Percentiles rank a stretch among this genome's conserved stretches.
Evolutionary conservation across 2,329 filamentous ascomycete genomes (phyloP).

Genomic region (Penicillium nordicum): DNA sequence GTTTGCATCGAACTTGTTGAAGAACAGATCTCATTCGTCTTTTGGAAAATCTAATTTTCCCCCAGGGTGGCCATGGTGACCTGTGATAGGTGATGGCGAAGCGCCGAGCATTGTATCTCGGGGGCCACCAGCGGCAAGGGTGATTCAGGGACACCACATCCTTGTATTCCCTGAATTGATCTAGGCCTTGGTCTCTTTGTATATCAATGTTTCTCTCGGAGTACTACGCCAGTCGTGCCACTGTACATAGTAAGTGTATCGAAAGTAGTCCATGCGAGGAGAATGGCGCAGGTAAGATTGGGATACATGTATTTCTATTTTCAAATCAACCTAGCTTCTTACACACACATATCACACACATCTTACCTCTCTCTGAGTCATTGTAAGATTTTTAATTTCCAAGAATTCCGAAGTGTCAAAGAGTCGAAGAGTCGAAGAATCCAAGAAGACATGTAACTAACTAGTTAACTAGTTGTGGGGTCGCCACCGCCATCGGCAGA

Average conservation of each 20-base stretch:
- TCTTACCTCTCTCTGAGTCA: no score
- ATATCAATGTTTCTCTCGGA: background rate
- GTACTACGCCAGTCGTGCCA: background rate
- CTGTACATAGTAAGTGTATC: background rate
- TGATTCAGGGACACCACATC: background rate
- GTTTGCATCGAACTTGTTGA: background rate
- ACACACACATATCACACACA: background rate
- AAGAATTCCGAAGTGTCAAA: background rate
- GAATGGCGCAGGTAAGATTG: background rate
- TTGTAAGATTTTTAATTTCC: background rate
- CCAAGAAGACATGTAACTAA: background rate
- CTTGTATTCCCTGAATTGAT: background rate
- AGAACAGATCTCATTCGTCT: conserved; percentile 4
- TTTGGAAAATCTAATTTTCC: background rate
- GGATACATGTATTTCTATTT: background rate
- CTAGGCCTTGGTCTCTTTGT: background rate
- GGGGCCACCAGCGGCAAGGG: conserved; percentile 10
- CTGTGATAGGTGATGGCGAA: conserved; percentile 20
- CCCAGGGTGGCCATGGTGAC: background rate
- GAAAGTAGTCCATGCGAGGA: background rate
- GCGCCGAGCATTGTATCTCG: conserved; percentile 15
- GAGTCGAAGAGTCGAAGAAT: background rate
- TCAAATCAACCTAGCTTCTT: background rate
- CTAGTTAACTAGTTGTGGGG: conserved; percentile 2
- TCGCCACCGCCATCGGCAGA: conserved; percentile 25